A percentile compares a stretch with the other conserved stretches of the same genome.
Evolutionary conservation across 768 basidiomycete species (phyloP).

Genomic region (Boletellus emodensis): DNA sequence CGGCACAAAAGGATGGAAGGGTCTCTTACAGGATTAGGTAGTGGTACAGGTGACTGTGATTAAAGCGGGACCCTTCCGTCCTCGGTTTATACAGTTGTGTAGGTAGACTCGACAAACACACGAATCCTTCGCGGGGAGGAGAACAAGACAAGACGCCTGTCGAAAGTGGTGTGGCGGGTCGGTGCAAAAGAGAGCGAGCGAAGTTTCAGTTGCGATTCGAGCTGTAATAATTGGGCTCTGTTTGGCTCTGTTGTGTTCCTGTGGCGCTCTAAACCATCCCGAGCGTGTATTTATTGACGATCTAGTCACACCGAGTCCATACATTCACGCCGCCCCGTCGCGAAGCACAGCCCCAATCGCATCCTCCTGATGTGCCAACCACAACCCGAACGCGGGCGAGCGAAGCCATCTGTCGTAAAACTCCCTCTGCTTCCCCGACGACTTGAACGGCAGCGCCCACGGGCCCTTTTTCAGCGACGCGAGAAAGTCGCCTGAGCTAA

Average conservation of each 20-base stretch:
- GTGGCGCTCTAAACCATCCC: slow-evolving; percentile 17
- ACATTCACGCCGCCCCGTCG: no score
- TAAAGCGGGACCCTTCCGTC: slow-evolving; percentile 15
- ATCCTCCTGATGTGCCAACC: slow-evolving; percentile 74
- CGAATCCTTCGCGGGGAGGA: slow-evolving; percentile 1
- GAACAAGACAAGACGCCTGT: not conserved
- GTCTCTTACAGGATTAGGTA: slow-evolving; percentile 34
- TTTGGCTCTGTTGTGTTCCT: slow-evolving; percentile 24
- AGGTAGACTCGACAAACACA: slow-evolving; percentile 19
- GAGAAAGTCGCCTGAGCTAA: slow-evolving; percentile 66
- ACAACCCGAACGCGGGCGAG: slow-evolving; percentile 73
- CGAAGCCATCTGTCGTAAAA: slow-evolving; percentile 79
- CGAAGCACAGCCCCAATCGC: slow-evolving; percentile 56
- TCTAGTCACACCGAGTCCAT: no score
- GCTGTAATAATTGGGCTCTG: slow-evolving; percentile 17
- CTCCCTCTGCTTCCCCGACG: slow-evolving; percentile 55
- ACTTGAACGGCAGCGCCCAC: slow-evolving; percentile 70
- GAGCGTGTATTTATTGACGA: no score
- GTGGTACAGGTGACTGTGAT: slow-evolving; percentile 28
- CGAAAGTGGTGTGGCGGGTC: not conserved
- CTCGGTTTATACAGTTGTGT: slow-evolving; percentile 23
- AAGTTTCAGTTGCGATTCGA: slow-evolving; percentile 4
- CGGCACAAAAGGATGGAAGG: slow-evolving; percentile 14
- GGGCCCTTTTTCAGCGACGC: slow-evolving; percentile 69
- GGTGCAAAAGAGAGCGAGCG: slow-evolving; percentile 11